A percentile compares a stretch with the other conserved stretches of the same genome.
These are phyloP conservation scores for Solanum arcanum DNA, from an alignment of 257 asterid genomes.

Conservation along the genomic window DNA sequence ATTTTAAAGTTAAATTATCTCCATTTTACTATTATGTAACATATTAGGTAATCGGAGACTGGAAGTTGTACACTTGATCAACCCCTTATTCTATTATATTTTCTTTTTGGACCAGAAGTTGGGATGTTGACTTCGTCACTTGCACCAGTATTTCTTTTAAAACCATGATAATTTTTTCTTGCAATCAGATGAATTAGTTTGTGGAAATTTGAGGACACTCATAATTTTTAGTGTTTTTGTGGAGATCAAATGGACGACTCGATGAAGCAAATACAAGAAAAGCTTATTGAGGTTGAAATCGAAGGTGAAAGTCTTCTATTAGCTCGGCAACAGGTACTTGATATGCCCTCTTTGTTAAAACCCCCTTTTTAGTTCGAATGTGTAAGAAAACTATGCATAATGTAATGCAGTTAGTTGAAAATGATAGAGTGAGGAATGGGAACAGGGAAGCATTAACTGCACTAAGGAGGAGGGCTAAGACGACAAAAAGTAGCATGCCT, in stretches of 20 bases:
- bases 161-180: not conserved
- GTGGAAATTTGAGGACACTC: not conserved
- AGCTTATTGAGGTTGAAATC: conserved; percentile 52
- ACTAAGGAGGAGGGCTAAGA: conserved; percentile 64
- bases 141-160: not conserved
- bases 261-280: conserved; percentile 43
- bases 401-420: conserved; percentile 65
- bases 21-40: not conserved
- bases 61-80: not conserved
- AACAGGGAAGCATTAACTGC: conserved; percentile 86
- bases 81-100: not conserved
- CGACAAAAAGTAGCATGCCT: conserved; percentile 58
- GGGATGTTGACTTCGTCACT: not conserved
- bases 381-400: not conserved
- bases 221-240: not conserved
- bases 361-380: not conserved
- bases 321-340: conserved; percentile 74
- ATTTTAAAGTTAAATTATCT: not conserved
- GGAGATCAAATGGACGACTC: conserved; percentile 30
- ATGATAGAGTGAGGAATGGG: conserved; percentile 68
- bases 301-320: conserved; percentile 68
- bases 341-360: not conserved
- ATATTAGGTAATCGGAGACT: not conserved
- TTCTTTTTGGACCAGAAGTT: not conserved
- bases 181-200: not conserved